Evolutionary conservation across 1,284 basidiomycete genomes (phyloP).

Genomic region (Ceratobasidium sp.): DNA sequence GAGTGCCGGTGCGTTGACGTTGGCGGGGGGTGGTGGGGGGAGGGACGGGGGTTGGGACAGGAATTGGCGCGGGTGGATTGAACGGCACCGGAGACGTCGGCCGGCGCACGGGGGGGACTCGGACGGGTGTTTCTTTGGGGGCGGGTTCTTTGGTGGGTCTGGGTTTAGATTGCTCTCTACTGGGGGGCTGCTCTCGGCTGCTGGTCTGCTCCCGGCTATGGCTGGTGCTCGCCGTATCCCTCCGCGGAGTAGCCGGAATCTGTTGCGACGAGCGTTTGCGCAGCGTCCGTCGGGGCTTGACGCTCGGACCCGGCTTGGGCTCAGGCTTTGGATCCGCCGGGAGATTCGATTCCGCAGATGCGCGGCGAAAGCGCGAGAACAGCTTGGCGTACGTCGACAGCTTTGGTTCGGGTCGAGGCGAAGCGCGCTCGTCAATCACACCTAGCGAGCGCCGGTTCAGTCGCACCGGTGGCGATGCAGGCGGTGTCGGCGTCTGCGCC

Average conservation of each 20-base stretch:
- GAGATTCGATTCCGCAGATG: conserved; percentile 19
- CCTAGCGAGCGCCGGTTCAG: conserved; percentile 27
- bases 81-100: conserved; percentile 12
- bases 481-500: conserved; percentile 8
- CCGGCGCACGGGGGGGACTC: conserved; percentile 19
- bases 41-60: neutral
- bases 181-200: neutral
- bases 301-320: conserved; percentile 16
- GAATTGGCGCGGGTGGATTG: conserved; percentile 14
- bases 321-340: conserved; percentile 2
- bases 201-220: no score
- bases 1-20: neutral
- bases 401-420: neutral
- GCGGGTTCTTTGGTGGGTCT: conserved; percentile 1
- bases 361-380: conserved; percentile 18
- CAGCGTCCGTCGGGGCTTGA: conserved; percentile 24
- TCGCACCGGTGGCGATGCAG: neutral
- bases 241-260: neutral
- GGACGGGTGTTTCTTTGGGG: neutral
- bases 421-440: conserved; percentile 25
- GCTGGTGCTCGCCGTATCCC: neutral
- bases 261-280: conserved; percentile 24
- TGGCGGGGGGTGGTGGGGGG: conserved; percentile 20
- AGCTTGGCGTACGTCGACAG: conserved; percentile 22
- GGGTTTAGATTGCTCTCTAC: conserved; percentile 1